Conservation (phyloP, 257 asterid species). For the Nemophila menziesii region DNA sequence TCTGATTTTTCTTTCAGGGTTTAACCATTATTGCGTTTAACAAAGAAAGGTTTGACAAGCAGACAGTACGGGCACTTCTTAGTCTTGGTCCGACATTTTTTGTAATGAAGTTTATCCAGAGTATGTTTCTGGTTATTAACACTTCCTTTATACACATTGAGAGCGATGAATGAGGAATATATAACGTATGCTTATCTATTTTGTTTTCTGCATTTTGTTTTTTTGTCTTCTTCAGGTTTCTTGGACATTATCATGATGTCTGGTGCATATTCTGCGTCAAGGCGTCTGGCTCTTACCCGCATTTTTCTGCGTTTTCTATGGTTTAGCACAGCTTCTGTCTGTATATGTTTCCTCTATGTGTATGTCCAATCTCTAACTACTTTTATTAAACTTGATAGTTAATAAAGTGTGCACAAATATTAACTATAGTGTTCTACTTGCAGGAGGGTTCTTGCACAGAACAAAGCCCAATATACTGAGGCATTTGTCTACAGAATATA, state of each 20-base stretch:
- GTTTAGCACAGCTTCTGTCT: constrained; percentile 48
- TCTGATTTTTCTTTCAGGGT: constrained; percentile 38
- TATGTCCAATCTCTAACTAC: constrained; percentile 26
- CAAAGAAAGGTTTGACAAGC: constrained; percentile 31
- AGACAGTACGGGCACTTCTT: constrained; percentile 65
- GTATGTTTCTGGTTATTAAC: constrained; percentile 26
- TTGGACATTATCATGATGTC: constrained; percentile 90
- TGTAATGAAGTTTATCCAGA: constrained; percentile 79
- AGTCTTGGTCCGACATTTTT: constrained; percentile 94
- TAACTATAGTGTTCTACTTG: constrained; percentile 14
- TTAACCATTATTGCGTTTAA: constrained; percentile 72
- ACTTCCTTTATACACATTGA: neutral
- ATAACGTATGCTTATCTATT: neutral
- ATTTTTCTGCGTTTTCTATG: constrained; percentile 73
- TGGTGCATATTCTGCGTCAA: constrained; percentile 91
- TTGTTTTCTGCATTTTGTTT: constrained; percentile 1
- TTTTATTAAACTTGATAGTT: constrained; percentile 3
- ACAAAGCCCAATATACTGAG: constrained; percentile 22
- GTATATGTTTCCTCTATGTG: constrained; percentile 90
- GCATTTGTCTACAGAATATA: constrained; percentile 47
- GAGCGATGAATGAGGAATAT: neutral
- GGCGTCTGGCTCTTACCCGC: constrained; percentile 67
- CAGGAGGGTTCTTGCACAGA: constrained; percentile 66
- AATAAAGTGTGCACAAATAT: constrained; percentile 5
- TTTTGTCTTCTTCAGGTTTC: constrained; percentile 37